Base-by-base conservation (phyloP, 129 eudicot genomes). In the Kitagawia praeruptora region DNA sequence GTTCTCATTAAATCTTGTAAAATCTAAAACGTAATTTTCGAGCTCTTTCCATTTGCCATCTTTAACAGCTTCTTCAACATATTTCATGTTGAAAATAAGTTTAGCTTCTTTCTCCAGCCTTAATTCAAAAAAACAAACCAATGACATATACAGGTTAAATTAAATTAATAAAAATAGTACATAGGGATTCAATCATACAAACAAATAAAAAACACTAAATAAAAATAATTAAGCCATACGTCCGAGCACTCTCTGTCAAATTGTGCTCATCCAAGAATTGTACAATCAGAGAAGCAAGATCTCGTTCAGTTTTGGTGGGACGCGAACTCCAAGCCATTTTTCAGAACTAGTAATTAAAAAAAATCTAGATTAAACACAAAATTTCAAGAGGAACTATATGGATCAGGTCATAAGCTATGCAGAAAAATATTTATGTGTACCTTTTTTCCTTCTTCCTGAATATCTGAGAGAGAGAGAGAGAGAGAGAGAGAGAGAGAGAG, bases 81-180 rank as follows among this genome's bases (percentile, higher is more conserved):
- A 87, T 86, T 77, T 88, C 97, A 88, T 90, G 91, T 90, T 88
- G 78, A 92, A 90, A 81, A 78, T 87, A 69, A 90, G 79, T n/a
- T 91, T 93, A 25, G 93, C 87, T 77, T 92, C 97, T 82, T 88
- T 86, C 87, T 92, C 97, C 82, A 92, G 77, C 83, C 97, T 92
- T 34, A 34, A 34, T 34, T 75, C 45, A 79, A 77, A 83, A 64
- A 45, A 81, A 27, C 45, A 53, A 78, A 31, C 37, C 1, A n/a
- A 69, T 18, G 25, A 21, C 8, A 6, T 9, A 39, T 5, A 44
- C 9, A 69, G 47, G 34, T 74, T 42, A 31, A 76, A 53, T 11
- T 51, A 45, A n/a, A 4, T 23, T 7, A 21, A 25, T 2, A 58
- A 21, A 27, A 37, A 15, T 23, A 70, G 18, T 61, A 61, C 8